Percentiles rank a stretch among this genome's conserved stretches.
Evolutionary conservation across 202 grass and related monocot species (phyloP).

Genomic region (Zizania palustris): DNA sequence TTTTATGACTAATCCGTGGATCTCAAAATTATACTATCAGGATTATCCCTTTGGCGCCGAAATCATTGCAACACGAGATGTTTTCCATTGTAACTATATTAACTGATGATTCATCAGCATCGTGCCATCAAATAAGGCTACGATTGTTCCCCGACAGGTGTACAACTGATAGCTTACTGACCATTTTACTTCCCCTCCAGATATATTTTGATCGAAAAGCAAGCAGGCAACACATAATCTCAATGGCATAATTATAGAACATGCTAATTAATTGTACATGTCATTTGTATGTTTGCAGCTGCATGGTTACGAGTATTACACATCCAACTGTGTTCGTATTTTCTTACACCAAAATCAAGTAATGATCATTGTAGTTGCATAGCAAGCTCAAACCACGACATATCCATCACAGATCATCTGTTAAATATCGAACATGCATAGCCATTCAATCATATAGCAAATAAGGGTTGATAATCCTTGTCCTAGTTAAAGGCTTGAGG

Average conservation of each 20-base stretch:
- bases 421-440: conserved; percentile 49
- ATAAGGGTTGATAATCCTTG: conserved; percentile 49
- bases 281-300: neutral
- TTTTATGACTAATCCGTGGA: too few relatives aligned
- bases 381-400: conserved; percentile 6
- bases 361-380: conserved; percentile 6
- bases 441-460: conserved; percentile 46
- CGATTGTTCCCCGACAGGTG: neutral
- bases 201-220: conserved; percentile 26
- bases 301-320: conserved; percentile 25
- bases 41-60: too few relatives aligned
- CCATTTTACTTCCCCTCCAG: neutral
- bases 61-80: too few relatives aligned
- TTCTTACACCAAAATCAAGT: conserved; percentile 5
- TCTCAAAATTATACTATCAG: too few relatives aligned
- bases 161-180: neutral
- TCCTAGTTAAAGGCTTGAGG: conserved; percentile 45
- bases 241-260: conserved; percentile 23
- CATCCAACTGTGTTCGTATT: conserved; percentile 10
- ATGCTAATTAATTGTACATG: too few relatives aligned
- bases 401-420: conserved; percentile 26
- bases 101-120: neutral
- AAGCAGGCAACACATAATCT: conserved; percentile 22
- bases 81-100: neutral
- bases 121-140: neutral